phyloP scores from a whole-genome alignment of 2,329 filamentous ascomycete species.

The Phaeophleospora eucalypticola region DNA sequence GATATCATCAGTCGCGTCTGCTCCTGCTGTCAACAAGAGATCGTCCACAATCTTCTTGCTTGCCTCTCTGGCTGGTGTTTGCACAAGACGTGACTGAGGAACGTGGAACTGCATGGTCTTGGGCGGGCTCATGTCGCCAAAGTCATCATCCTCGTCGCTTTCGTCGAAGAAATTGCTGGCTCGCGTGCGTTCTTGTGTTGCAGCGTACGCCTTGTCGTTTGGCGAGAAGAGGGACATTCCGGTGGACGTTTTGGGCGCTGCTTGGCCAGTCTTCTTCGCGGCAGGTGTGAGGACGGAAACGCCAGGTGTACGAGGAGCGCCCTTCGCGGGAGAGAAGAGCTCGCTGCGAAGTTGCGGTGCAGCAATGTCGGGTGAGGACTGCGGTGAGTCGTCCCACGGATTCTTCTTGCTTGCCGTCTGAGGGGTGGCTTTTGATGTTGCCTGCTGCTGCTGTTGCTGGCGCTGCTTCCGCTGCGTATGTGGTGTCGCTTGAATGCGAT shows the following conservation, averaged over 20 bases:
- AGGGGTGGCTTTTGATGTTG: constrained; percentile 32
- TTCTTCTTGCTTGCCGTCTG: constrained; percentile 33
- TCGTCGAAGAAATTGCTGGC: constrained; percentile 26
- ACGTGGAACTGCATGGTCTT: constrained; percentile 88
- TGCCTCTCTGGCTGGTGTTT: constrained; percentile 78
- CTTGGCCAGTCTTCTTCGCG: constrained; percentile 22
- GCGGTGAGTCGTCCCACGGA: constrained; percentile 44
- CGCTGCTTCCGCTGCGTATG: constrained; percentile 43
- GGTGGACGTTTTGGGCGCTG: constrained; percentile 30
- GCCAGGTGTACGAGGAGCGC: constrained; percentile 67
- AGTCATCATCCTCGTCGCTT: constrained; percentile 55
- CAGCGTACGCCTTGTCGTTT: constrained; percentile 27
- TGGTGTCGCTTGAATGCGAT: constrained; percentile 87
- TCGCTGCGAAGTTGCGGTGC: constrained; percentile 80
- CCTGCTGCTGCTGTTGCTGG: constrained; percentile 17
- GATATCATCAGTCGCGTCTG: constrained; percentile 48
- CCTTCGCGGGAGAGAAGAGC: constrained; percentile 56
- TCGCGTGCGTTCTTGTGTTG: constrained; percentile 19
- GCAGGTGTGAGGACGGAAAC: constrained; percentile 75
- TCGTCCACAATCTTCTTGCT: constrained; percentile 78
- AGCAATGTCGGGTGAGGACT: constrained; percentile 62
- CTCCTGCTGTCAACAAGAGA: constrained; percentile 71
- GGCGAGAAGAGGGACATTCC: constrained; percentile 34
- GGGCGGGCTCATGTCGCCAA: constrained; percentile 65
- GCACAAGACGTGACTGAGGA: constrained; percentile 69